A percentile compares a stretch with the other conserved stretches of the same genome.
Evolutionary conservation across 345 rosid genomes (phyloP).

Genomic region (Citrus maxima): DNA sequence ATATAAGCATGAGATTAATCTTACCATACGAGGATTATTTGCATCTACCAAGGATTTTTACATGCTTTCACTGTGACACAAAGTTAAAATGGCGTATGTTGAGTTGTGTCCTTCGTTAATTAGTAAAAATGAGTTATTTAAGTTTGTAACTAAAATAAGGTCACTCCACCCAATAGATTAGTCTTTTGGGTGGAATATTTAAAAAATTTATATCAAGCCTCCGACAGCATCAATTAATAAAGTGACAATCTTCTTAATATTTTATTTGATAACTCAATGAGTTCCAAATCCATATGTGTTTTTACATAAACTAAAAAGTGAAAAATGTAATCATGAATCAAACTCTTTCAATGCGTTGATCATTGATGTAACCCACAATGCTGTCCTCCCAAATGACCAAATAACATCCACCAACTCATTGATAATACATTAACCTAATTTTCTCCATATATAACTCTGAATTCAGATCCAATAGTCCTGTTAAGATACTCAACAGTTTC

Average conservation of each 20-base stretch:
- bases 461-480: background rate
- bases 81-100: no score
- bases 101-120: no score
- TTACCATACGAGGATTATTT: no score
- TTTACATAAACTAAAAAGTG: no score
- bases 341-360: background rate
- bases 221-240: no score
- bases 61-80: no score
- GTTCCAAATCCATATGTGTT: accelerated
- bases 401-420: background rate
- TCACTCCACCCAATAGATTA: accelerated
- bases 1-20: no score
- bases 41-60: no score
- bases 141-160: accelerated
- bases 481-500: background rate
- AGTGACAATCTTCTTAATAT: no score
- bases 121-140: accelerated
- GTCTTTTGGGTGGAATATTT: accelerated
- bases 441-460: background rate
- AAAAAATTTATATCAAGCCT: accelerated
- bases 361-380: background rate
- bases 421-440: background rate
- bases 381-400: background rate
- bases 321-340: background rate
- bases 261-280: no score